Evolutionary conservation across 257 asterid genomes (phyloP).

Genomic region (Petunia secreta): DNA sequence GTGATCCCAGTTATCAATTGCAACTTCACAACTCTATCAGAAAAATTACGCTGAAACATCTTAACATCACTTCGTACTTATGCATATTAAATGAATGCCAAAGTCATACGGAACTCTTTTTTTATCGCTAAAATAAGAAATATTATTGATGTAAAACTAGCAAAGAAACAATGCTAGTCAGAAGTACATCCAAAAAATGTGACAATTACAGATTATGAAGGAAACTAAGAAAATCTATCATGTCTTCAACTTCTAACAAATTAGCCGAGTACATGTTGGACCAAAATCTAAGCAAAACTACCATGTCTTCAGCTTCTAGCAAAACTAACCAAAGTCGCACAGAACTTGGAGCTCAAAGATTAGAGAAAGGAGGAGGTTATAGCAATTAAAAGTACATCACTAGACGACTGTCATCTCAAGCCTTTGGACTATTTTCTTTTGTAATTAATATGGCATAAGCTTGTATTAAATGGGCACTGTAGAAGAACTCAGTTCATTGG

Average conservation of each 20-base stretch:
- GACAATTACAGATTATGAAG: no score
- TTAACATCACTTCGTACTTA: background rate
- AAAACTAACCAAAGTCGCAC: background rate
- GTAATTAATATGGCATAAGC: background rate
- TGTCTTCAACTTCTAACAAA: no score
- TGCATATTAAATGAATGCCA: constrained; percentile 19
- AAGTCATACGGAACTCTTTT: background rate
- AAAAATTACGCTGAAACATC: background rate
- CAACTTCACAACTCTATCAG: background rate
- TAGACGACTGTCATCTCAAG: constrained; percentile 1
- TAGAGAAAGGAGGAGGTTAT: background rate
- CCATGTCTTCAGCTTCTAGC: no score
- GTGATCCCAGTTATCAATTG: background rate
- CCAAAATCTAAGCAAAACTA: no score
- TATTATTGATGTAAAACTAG: no score
- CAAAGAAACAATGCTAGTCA: no score
- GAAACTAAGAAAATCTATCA: no score
- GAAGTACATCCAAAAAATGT: no score
- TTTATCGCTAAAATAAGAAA: no score
- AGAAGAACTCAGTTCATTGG: background rate
- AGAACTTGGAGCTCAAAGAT: background rate
- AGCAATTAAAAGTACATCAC: constrained; percentile 11
- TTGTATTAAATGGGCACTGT: background rate
- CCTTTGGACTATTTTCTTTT: constrained; percentile 14
- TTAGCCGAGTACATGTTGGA: no score